Evolutionary conservation across 2,329 filamentous ascomycete species (phyloP).

Genomic region (Tolypocladium amazonense): DNA sequence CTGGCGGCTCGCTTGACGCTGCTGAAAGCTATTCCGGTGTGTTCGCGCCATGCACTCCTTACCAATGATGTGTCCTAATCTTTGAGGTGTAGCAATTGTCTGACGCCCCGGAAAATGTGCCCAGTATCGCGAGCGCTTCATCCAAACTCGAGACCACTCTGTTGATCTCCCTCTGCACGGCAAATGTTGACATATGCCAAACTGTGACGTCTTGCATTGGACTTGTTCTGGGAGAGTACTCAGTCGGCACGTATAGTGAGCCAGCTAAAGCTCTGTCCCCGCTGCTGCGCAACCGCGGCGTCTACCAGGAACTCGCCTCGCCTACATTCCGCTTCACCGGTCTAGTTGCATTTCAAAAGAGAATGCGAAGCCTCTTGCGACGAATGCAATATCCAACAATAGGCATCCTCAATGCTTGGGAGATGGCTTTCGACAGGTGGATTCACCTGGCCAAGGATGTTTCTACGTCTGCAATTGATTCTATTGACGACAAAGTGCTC

Average conservation of each 20-base stretch:
- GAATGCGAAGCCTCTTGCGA: constrained; percentile 47
- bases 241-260: constrained; percentile 39
- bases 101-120: constrained; percentile 40
- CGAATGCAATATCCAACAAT: constrained; percentile 50
- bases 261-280: constrained; percentile 38
- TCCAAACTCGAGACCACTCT: constrained; percentile 52
- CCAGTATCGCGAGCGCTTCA: constrained; percentile 41
- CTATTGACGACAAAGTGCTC: constrained; percentile 43
- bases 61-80: constrained; percentile 4
- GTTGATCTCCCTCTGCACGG: constrained; percentile 53
- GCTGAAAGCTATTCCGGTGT: constrained; percentile 37
- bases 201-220: constrained; percentile 52
- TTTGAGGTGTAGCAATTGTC: constrained; percentile 35
- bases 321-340: constrained; percentile 57
- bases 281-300: constrained; percentile 48
- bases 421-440: constrained; percentile 55
- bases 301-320: constrained; percentile 53
- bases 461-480: constrained; percentile 38
- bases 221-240: constrained; percentile 51
- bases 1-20: constrained; percentile 44
- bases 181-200: constrained; percentile 55
- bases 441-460: constrained; percentile 53
- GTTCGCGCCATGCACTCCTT: constrained; percentile 8
- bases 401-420: constrained; percentile 61
- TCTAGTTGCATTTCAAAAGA: constrained; percentile 59